Evolutionary conservation across 495 filamentous ascomycete species (phyloP).

Genomic region (Penicillium herquei): DNA sequence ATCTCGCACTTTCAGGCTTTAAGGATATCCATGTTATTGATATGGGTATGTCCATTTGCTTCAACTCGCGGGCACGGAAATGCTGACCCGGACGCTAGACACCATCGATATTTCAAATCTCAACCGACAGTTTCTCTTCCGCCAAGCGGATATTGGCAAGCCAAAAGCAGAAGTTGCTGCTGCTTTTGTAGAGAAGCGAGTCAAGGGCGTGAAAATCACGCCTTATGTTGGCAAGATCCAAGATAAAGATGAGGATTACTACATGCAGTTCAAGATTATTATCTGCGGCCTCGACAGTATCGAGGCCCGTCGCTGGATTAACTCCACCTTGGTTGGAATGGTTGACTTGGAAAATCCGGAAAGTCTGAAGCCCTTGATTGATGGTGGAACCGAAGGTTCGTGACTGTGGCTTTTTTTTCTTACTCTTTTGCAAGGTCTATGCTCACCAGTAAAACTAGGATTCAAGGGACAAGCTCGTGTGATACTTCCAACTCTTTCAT

Average conservation of each 20-base stretch:
- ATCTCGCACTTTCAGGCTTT: conserved; percentile 92
- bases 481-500: conserved; percentile 85
- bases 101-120: conserved; percentile 99
- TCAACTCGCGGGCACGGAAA: not conserved
- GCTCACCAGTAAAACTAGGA: conserved; percentile 45
- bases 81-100: conserved; percentile 48
- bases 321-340: conserved; percentile 87
- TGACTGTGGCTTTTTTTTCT: not conserved
- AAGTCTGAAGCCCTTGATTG: conserved; percentile 85
- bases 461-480: conserved; percentile 98
- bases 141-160: conserved; percentile 86
- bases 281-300: conserved; percentile 98
- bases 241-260: conserved; percentile 95
- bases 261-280: conserved; percentile 93
- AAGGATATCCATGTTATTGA: conserved; percentile 98
- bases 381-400: conserved; percentile 91
- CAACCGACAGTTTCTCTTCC: conserved; percentile 97
- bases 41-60: conserved; percentile 64
- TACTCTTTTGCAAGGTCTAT: not conserved
- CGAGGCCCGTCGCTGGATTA: conserved; percentile 97
- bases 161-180: conserved; percentile 94
- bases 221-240: conserved; percentile 94
- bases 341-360: conserved; percentile 77
- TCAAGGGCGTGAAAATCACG: conserved; percentile 88
- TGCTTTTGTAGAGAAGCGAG: conserved; percentile 81